These are phyloP conservation scores for Fomitopsis schrenkii DNA, from an alignment of 1,284 basidiomycete species.

Conservation along the genomic window DNA sequence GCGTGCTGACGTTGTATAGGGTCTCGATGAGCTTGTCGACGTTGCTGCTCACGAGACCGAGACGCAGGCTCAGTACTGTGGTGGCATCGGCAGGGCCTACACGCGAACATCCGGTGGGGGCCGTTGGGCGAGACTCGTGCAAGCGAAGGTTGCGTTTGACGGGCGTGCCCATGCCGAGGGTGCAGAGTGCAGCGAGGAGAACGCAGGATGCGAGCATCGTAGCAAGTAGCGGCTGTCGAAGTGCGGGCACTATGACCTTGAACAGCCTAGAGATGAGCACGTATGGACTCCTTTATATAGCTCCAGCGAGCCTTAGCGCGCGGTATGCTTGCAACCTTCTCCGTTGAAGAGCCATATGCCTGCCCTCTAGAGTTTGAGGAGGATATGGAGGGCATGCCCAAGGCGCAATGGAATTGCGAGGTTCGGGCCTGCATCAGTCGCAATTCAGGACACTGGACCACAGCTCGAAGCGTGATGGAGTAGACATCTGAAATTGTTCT, in stretches of 20 bases:
- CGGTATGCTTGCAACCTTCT: too few relatives aligned
- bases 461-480: too few relatives aligned
- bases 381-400: too few relatives aligned
- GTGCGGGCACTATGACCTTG: background rate
- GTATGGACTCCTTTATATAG: too few relatives aligned
- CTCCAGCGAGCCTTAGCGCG: too few relatives aligned
- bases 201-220: background rate
- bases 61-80: constrained; percentile 21
- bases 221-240: constrained; percentile 1
- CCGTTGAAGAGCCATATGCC: too few relatives aligned
- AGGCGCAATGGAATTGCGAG: too few relatives aligned
- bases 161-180: constrained; percentile 17
- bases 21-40: constrained; percentile 27
- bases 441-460: too few relatives aligned
- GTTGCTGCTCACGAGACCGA: constrained; percentile 26
- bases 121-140: constrained; percentile 19
- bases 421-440: too few relatives aligned
- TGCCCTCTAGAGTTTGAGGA: too few relatives aligned
- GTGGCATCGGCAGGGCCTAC: constrained; percentile 18
- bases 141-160: constrained; percentile 15
- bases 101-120: constrained; percentile 23
- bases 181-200: constrained; percentile 14
- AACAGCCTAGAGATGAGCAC: too few relatives aligned
- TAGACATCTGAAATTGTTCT: too few relatives aligned
- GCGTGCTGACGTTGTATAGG: constrained; percentile 26